Conservation (phyloP, 331 rosid species). For the Telfairia occidentalis region DNA sequence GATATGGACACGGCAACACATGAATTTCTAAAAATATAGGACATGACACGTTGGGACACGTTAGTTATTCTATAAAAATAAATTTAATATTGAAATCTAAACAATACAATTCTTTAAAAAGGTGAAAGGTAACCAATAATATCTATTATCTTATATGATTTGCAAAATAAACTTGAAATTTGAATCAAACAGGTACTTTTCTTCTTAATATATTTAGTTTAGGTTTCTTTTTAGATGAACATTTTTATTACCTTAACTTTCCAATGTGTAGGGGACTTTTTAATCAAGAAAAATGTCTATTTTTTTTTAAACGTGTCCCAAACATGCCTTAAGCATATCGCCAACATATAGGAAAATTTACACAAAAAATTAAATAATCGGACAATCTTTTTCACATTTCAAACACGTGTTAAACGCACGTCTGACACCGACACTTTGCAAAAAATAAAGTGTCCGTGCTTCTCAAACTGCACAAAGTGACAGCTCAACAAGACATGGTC, state of each 20-base stretch:
- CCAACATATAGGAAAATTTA: not conserved
- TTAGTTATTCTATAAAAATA: not conserved
- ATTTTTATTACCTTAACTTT: not conserved
- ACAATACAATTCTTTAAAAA: not conserved
- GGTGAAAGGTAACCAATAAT: not conserved
- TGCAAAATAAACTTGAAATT: not conserved
- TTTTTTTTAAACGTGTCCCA: not conserved
- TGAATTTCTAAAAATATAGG: not conserved
- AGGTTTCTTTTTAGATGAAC: not conserved
- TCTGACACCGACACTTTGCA: not conserved
- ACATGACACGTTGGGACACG: not conserved
- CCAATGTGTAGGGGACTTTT: not conserved
- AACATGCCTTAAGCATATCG: not conserved
- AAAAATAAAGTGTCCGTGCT: not conserved
- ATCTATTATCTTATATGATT: not conserved
- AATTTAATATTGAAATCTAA: no score
- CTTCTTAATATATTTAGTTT: not conserved
- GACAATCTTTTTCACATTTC: not conserved
- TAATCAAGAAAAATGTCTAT: not conserved
- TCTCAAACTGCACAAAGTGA: no score
- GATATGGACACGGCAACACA: not conserved
- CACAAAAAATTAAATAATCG: not conserved
- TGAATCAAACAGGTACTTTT: not conserved
- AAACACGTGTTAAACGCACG: not conserved
- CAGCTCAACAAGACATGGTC: no score